A percentile compares a stretch with the other conserved stretches of the same genome.
Evolutionary conservation across 495 filamentous ascomycete species (phyloP).

Genomic region (Penicillium taxi): DNA sequence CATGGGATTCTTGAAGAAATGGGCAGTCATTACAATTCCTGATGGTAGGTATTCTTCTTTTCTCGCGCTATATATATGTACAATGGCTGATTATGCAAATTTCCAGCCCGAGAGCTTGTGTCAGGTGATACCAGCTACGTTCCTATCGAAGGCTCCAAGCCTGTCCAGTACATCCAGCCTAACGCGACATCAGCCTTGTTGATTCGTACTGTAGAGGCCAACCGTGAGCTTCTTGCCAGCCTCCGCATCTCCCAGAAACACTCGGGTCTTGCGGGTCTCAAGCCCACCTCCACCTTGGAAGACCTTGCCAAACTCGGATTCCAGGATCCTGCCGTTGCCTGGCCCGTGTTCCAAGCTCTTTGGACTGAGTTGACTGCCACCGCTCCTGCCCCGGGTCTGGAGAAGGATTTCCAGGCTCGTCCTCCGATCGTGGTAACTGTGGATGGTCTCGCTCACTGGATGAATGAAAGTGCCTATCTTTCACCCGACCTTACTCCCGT

Average conservation of each 20-base stretch:
- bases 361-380: constrained; percentile 67
- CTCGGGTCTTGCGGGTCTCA: constrained; percentile 46
- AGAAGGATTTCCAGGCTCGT: constrained; percentile 40
- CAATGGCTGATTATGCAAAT: constrained; percentile 6
- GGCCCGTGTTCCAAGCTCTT: constrained; percentile 73
- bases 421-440: constrained; percentile 73
- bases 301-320: constrained; percentile 61
- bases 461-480: constrained; percentile 68
- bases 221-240: constrained; percentile 53
- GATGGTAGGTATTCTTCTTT: constrained; percentile 56
- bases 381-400: constrained; percentile 33
- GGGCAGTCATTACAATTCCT: constrained; percentile 86
- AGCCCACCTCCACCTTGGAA: constrained; percentile 54
- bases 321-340: constrained; percentile 66
- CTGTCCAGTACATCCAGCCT: constrained; percentile 66
- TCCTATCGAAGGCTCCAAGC: constrained; percentile 50
- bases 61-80: not conserved
- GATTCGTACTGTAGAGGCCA: constrained; percentile 60
- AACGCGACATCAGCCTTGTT: constrained; percentile 66
- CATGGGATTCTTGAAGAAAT: constrained; percentile 72
- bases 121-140: constrained; percentile 73
- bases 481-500: constrained; percentile 58
- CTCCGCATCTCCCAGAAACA: constrained; percentile 54
- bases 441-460: constrained; percentile 74
- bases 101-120: constrained; percentile 69